Conservation (phyloP, 2,329 filamentous ascomycete species). For the Trichoderma hamatum region DNA sequence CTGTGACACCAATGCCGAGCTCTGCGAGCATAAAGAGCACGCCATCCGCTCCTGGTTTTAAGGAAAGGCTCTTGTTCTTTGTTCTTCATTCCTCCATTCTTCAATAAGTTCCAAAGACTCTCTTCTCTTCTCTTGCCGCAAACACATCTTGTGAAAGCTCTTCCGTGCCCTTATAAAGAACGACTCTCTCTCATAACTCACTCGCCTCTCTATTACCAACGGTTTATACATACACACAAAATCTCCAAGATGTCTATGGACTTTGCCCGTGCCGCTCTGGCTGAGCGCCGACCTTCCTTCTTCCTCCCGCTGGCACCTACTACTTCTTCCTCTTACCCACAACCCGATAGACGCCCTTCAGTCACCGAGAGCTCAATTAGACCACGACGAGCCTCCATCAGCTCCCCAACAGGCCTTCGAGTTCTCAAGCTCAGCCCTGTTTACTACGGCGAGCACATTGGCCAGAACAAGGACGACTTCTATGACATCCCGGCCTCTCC, state of each 20-base stretch:
- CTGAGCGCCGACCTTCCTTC: slow-evolving; percentile 26
- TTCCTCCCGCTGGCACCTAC: slow-evolving; percentile 63
- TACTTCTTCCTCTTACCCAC: slow-evolving; percentile 61
- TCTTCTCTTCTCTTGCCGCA: not conserved
- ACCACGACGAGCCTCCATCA: slow-evolving; percentile 57
- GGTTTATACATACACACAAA: not conserved
- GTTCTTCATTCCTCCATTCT: slow-evolving; percentile 12
- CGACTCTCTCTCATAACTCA: not conserved
- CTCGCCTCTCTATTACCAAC: not conserved
- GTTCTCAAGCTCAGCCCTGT: slow-evolving; percentile 68
- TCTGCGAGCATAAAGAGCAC: slow-evolving; percentile 36
- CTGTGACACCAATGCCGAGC: slow-evolving; percentile 17
- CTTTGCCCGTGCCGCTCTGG: slow-evolving; percentile 28
- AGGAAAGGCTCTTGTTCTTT: not conserved
- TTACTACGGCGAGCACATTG: slow-evolving; percentile 63
- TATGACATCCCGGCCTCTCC: slow-evolving; percentile 41
- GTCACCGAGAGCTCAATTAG: slow-evolving; percentile 29
- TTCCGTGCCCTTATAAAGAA: not conserved
- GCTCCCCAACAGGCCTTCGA: slow-evolving; percentile 48
- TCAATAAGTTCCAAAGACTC: not conserved
- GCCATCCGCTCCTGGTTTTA: slow-evolving; percentile 32
- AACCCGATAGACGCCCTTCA: slow-evolving; percentile 38
- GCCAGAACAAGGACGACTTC: slow-evolving; percentile 60
- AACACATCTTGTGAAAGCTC: not conserved
- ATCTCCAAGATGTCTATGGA: slow-evolving; percentile 25